Evolutionary conservation across 441 rosid genomes (phyloP).

Genomic region (Populus tomentosa): DNA sequence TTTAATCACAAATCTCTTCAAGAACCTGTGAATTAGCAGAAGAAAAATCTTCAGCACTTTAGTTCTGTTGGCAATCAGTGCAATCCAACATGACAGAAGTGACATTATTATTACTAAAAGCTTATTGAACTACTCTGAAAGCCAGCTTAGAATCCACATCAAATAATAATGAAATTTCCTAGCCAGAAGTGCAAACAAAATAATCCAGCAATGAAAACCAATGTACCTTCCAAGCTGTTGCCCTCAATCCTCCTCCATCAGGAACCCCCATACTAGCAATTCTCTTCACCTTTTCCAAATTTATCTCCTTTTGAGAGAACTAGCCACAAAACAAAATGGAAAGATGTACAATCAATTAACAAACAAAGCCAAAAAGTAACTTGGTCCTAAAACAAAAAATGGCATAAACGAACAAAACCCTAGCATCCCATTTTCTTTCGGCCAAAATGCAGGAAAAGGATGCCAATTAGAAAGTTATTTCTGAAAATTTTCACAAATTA

Average conservation of each 20-base stretch:
- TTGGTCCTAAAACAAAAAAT: not conserved
- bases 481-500: not conserved
- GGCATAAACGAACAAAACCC: not conserved
- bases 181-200: not conserved
- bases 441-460: not conserved
- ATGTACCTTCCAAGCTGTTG: slow-evolving; percentile 60
- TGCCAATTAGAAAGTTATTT: not conserved
- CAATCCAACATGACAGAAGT: not conserved
- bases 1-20: not conserved
- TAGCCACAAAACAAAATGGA: slow-evolving; percentile 16
- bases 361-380: not conserved
- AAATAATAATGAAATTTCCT: not conserved
- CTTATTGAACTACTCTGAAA: not conserved
- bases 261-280: slow-evolving; percentile 54
- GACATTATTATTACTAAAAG: not conserved
- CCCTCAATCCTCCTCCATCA: slow-evolving; percentile 52
- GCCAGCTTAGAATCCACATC: not conserved
- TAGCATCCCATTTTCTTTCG: not conserved
- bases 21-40: not conserved
- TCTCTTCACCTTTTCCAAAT: slow-evolving; percentile 55
- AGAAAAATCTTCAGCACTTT: not conserved
- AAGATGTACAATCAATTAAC: not conserved
- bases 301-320: slow-evolving; percentile 55
- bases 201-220: not conserved
- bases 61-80: not conserved